Evolutionary conservation across 352 stramenopile species (phyloP).

Genomic region (Nothophytophthora sp.): DNA sequence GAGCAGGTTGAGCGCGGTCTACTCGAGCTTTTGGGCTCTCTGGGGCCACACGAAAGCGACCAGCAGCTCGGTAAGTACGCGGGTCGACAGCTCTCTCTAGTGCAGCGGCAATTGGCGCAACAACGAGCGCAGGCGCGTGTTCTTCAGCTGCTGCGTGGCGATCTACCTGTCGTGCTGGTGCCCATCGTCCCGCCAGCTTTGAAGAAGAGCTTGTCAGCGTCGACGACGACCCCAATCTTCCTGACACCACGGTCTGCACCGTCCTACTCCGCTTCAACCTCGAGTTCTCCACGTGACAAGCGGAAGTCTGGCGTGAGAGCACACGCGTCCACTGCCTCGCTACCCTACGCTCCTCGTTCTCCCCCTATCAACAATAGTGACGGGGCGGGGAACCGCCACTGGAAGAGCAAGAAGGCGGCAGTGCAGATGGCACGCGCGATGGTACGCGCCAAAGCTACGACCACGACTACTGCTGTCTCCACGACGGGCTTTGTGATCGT

Average conservation of each 20-base stretch:
- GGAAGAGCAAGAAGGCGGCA: slow-evolving; percentile 34
- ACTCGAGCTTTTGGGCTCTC: slow-evolving; percentile 32
- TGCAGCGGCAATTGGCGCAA: slow-evolving; percentile 56
- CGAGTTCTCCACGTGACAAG: background rate
- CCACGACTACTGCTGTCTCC: background rate
- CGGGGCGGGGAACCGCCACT: background rate
- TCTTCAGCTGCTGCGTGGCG: slow-evolving; percentile 36
- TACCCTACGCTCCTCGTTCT: background rate
- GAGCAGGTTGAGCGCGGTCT: slow-evolving; percentile 43
- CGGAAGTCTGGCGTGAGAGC: background rate
- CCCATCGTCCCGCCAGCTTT: slow-evolving; percentile 8
- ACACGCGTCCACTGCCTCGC: background rate
- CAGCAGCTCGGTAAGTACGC: slow-evolving; percentile 62
- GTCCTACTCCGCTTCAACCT: background rate
- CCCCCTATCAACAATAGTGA: background rate
- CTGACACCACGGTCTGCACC: background rate
- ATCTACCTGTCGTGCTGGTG: slow-evolving; percentile 10
- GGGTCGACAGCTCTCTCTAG: slow-evolving; percentile 46
- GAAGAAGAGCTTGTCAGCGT: slow-evolving; percentile 17
- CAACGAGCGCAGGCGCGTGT: slow-evolving; percentile 56
- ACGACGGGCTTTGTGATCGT: slow-evolving; percentile 48
- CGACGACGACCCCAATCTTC: slow-evolving; percentile 5
- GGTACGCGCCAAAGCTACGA: slow-evolving; percentile 26
- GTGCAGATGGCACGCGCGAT: slow-evolving; percentile 38
- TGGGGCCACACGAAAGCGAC: slow-evolving; percentile 36